Conservation (phyloP, 495 filamentous ascomycete genomes). For the Aspergillus indologenus region DNA sequence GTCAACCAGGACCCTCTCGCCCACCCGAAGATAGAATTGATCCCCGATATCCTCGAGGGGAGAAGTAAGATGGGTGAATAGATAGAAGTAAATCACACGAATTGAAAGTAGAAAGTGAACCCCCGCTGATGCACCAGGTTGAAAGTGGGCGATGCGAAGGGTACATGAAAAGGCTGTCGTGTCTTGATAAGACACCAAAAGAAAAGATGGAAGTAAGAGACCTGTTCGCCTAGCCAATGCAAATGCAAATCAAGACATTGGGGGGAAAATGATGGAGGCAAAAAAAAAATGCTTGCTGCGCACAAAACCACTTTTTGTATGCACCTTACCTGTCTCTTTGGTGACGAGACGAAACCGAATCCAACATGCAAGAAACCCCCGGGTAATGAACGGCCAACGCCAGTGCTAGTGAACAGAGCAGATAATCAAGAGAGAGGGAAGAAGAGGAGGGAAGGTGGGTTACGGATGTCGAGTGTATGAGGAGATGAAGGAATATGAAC, state of each 20-base stretch:
- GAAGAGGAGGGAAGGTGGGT: neutral
- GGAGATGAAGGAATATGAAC: neutral
- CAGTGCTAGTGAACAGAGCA: conserved; percentile 19
- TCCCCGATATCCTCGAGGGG: neutral
- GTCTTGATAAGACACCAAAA: neutral
- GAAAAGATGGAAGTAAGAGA: neutral
- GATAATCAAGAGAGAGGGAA: neutral
- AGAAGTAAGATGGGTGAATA: neutral
- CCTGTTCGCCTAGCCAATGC: conserved; percentile 11
- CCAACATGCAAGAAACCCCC: conserved; percentile 1
- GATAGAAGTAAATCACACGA: neutral
- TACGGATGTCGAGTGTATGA: neutral
- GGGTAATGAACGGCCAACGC: conserved; percentile 18
- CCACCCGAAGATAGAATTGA: neutral
- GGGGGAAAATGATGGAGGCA: neutral
- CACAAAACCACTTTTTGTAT: conserved; percentile 8
- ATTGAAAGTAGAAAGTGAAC: conserved; percentile 13
- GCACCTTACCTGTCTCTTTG: neutral
- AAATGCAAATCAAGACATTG: conserved; percentile 9
- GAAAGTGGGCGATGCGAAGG: conserved; percentile 15
- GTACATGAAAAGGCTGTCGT: neutral
- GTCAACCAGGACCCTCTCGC: neutral
- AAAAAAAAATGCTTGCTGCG: conserved; percentile 6
- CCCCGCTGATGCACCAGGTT: conserved; percentile 32
- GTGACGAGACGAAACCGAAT: neutral